These are phyloP conservation scores for Neurospora sp. DNA, from an alignment of 495 filamentous ascomycete species.

Conservation along the genomic window DNA sequence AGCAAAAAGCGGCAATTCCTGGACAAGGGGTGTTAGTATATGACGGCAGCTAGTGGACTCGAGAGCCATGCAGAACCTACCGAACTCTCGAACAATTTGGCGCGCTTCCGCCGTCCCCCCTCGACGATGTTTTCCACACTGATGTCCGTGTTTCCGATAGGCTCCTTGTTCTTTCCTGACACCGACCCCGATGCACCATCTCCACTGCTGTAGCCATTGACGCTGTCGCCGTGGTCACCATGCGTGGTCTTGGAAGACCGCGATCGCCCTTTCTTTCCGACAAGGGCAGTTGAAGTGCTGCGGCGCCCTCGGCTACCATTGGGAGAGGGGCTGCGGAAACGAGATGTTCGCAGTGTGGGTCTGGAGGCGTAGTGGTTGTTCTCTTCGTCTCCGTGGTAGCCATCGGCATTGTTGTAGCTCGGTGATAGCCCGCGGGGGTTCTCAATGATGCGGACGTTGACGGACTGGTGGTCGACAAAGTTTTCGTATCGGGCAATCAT, in stretches of 20 bases:
- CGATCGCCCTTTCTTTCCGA: slow-evolving; percentile 52
- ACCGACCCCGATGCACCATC: slow-evolving; percentile 66
- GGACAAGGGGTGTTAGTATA: slow-evolving; percentile 10
- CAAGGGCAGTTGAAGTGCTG: slow-evolving; percentile 54
- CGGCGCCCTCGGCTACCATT: slow-evolving; percentile 60
- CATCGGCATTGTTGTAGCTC: slow-evolving; percentile 16
- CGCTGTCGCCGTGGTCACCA: slow-evolving; percentile 54
- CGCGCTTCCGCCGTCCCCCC: slow-evolving; percentile 86
- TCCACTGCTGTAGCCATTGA: slow-evolving; percentile 68
- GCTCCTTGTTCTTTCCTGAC: slow-evolving; percentile 67
- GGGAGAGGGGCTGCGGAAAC: slow-evolving; percentile 73
- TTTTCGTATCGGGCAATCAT: slow-evolving; percentile 95
- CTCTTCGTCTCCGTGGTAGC: slow-evolving; percentile 24
- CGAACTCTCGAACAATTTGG: slow-evolving; percentile 87
- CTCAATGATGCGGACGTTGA: slow-evolving; percentile 81
- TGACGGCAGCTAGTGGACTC: neutral
- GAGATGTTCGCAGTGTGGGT: slow-evolving; percentile 55
- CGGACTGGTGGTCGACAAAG: slow-evolving; percentile 75
- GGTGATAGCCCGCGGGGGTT: slow-evolving; percentile 39
- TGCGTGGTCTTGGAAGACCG: slow-evolving; percentile 63
- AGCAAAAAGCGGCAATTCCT: slow-evolving; percentile 93
- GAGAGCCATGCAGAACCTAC: slow-evolving; percentile 43
- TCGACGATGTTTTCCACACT: slow-evolving; percentile 97
- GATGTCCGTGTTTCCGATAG: slow-evolving; percentile 87
- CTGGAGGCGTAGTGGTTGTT: slow-evolving; percentile 51